Evolutionary conservation across 208 protist genomes (phyloP), one percentile per base, ranked within the genome.

Genomic region (Leishmania lainsoni): DNA sequence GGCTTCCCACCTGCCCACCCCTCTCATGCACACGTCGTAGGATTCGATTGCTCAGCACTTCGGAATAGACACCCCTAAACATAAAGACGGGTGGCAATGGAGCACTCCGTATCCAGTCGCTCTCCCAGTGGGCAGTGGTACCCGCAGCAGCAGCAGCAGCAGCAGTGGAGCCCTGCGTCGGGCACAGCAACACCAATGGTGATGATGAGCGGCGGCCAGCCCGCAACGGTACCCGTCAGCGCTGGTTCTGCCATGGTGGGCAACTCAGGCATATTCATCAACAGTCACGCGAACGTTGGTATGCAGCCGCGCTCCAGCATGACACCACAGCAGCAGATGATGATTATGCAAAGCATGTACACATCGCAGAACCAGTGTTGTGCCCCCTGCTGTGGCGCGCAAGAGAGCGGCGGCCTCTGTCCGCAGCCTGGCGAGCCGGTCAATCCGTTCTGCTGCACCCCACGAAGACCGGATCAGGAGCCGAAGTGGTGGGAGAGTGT

Each of bases 371-470:
- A 70, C 52, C 75, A 79, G 66, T 85, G 83, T 69, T 90, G 83
- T 65, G 78, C 52, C 5, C 76, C 48, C 54, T 89, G 81, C 81
- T 87, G 82, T 51, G 76, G 81, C 17, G 9, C 42, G 17, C 63
- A 49, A 68, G 75, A 76, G 45, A 68, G 48, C 39, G 72, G 35
- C 51, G 72, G 35, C 51, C 85, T 72, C 74, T 89, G 90, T 35
- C 86, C 76, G 65, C 75, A 75, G 69, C 84, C 84, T 12, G 86
- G 85, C 5, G 86, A 91, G 74, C 91, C 92, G 16, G 49, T 91
- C 52, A 85, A 95, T 48, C 91, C 87, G 0, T 95, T 89, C 76
- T 91, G 85, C 79, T 95, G 93, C 79, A 81, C 87, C 3, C 86
- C 87, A 54, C 35, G 83, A 35, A 63, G 81, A 49, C 81, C 87